Percentiles rank a stretch among this genome's conserved stretches.
Evolutionary conservation across 2,329 filamentous ascomycete genomes (phyloP).

Genomic region (Fusarium sp.): DNA sequence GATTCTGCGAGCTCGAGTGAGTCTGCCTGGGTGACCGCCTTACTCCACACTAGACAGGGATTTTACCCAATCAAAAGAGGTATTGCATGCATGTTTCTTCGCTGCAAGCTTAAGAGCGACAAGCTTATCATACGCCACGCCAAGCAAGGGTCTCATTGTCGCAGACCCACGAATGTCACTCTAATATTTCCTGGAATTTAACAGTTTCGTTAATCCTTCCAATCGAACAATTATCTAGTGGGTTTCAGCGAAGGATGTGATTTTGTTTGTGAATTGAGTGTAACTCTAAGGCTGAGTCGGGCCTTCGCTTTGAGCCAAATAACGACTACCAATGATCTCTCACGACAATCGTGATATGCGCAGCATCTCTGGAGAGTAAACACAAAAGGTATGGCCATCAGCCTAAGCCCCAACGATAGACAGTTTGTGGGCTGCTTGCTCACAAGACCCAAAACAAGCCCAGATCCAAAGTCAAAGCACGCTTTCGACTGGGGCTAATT

Average conservation of each 20-base stretch:
- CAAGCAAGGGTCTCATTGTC: constrained; percentile 30
- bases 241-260: not conserved
- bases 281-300: constrained; percentile 6
- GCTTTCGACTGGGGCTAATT: constrained; percentile 13
- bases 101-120: constrained; percentile 32
- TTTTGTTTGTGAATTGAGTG: not conserved
- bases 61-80: constrained; percentile 4
- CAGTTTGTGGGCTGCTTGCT: constrained; percentile 4
- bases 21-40: constrained; percentile 39
- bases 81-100: not conserved
- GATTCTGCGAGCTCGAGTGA: not conserved
- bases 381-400: not conserved
- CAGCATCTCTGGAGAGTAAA: not conserved
- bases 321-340: not conserved
- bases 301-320: not conserved
- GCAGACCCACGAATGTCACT: constrained; percentile 6
- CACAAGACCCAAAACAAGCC: not conserved
- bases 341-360: constrained; percentile 2
- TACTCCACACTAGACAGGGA: constrained; percentile 4
- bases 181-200: not conserved
- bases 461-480: constrained; percentile 1
- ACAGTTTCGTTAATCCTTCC: not conserved
- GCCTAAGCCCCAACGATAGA: constrained; percentile 7
- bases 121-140: constrained; percentile 37
- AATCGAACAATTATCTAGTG: not conserved